Conservation (phyloP, 805 yeast species). For the Metschnikowia bowlesiae region DNA sequence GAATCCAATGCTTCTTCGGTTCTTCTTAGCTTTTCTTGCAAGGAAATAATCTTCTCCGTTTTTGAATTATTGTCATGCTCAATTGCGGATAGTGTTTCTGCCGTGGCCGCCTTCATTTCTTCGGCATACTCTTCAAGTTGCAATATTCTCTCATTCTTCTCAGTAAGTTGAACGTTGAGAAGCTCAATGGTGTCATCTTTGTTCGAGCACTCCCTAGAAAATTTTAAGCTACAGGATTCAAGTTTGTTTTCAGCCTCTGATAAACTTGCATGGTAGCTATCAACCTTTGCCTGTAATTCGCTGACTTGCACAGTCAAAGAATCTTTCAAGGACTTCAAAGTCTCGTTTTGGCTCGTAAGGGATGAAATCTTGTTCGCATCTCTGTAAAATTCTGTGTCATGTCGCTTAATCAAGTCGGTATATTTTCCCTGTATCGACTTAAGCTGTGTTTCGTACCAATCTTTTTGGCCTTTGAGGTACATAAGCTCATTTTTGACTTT, state of each 20-base stretch:
- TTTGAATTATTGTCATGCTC: conserved; percentile 36
- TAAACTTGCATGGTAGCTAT: conserved; percentile 19
- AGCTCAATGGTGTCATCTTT: conserved; percentile 60
- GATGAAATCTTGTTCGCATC: conserved; percentile 27
- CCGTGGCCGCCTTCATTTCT: conserved; percentile 36
- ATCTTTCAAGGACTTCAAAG: conserved; percentile 33
- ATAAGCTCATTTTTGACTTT: conserved; percentile 32
- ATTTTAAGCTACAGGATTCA: conserved; percentile 46
- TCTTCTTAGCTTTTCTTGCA: conserved; percentile 34
- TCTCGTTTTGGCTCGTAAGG: conserved; percentile 16
- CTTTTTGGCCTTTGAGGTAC: conserved; percentile 31
- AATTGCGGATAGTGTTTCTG: conserved; percentile 29
- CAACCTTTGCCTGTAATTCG: conserved; percentile 41
- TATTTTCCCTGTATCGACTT: conserved; percentile 30
- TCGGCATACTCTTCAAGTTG: conserved; percentile 49
- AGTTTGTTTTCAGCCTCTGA: conserved; percentile 22
- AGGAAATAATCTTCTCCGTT: conserved; percentile 27
- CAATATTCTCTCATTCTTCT: conserved; percentile 47
- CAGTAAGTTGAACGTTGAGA: conserved; percentile 49
- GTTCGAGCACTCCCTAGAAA: conserved; percentile 35
- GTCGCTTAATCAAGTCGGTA: conserved; percentile 35
- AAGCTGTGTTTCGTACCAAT: conserved; percentile 40
- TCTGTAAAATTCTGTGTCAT: conserved; percentile 33
- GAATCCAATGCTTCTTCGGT: conserved; percentile 40
- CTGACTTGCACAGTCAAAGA: conserved; percentile 37